phyloP scores from a whole-genome alignment of 371 early-diverging fungal genomes.

The Phascolomyces articulosus region DNA sequence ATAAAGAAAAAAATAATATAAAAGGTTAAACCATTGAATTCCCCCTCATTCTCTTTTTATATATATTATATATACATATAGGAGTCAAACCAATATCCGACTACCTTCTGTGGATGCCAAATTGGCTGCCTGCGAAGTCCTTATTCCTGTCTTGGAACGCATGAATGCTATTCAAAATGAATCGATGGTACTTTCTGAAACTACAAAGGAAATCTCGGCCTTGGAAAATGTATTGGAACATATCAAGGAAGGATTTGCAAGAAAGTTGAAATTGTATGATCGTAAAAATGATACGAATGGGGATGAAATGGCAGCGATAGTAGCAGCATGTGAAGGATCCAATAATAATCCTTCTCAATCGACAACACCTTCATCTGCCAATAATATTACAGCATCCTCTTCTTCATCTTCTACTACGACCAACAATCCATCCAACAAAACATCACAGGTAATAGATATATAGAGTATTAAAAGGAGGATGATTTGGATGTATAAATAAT shows the following conservation, averaged over 20 bases:
- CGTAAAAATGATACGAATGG: background rate
- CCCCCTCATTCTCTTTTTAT: too few species aligned
- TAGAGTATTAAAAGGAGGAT: background rate
- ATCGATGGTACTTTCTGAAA: conserved; percentile 25
- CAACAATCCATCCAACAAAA: conserved; percentile 16
- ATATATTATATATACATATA: conserved; percentile 7
- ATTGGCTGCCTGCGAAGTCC: conserved; percentile 24
- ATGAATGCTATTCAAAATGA: conserved; percentile 20
- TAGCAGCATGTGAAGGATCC: background rate
- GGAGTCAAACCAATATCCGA: conserved; percentile 34
- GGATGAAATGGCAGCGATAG: background rate
- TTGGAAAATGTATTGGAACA: conserved; percentile 27
- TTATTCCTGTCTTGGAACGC: conserved; percentile 22
- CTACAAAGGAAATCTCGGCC: conserved; percentile 17
- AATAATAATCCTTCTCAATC: background rate
- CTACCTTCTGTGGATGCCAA: conserved; percentile 32
- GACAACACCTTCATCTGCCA: background rate
- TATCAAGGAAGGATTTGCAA: conserved; percentile 22
- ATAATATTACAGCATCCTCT: background rate
- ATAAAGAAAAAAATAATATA: background rate
- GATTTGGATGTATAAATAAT: background rate
- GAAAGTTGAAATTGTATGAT: conserved; percentile 17
- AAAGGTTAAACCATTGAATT: background rate
- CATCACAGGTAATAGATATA: conserved; percentile 21
- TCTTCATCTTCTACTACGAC: background rate